These are phyloP conservation scores for Aphanomyces cochlioides DNA, from an alignment of 352 stramenopile genomes.

Conservation along the genomic window DNA sequence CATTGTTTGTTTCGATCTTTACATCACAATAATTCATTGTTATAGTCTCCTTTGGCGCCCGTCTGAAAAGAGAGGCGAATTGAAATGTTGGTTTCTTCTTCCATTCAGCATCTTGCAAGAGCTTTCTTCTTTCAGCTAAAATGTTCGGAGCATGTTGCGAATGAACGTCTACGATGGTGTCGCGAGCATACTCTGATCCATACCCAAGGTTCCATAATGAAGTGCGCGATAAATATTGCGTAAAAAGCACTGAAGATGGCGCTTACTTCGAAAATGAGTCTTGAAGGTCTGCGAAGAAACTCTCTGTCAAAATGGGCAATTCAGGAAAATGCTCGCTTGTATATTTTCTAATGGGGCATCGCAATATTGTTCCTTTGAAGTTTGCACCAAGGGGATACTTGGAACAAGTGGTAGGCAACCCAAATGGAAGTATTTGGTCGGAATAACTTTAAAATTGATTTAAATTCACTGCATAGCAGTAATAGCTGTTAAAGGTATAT, in stretches of 20 bases:
- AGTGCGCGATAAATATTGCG: slow-evolving; percentile 53
- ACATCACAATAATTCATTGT: slow-evolving; percentile 39
- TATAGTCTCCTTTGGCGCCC: neutral
- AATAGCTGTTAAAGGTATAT: too few species aligned
- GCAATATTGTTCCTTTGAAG: slow-evolving; percentile 57
- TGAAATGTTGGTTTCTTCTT: slow-evolving; percentile 74
- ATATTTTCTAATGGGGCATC: slow-evolving; percentile 43
- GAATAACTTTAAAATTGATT: slow-evolving; percentile 64
- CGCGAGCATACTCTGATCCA: slow-evolving; percentile 55
- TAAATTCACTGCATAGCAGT: slow-evolving; percentile 57
- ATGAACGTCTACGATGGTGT: slow-evolving; percentile 49
- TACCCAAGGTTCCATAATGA: slow-evolving; percentile 64
- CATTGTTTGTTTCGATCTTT: slow-evolving; percentile 61
- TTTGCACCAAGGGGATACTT: slow-evolving; percentile 46
- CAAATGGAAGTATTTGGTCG: slow-evolving; percentile 71
- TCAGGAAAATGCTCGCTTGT: neutral
- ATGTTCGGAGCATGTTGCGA: slow-evolving; percentile 42
- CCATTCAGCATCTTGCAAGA: slow-evolving; percentile 58
- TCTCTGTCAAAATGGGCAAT: neutral
- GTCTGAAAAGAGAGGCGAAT: neutral
- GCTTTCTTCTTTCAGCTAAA: slow-evolving; percentile 46
- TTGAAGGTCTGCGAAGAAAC: neutral
- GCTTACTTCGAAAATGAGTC: slow-evolving; percentile 29
- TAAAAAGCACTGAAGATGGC: slow-evolving; percentile 50
- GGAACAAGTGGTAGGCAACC: slow-evolving; percentile 53